Evolutionary conservation across 2,329 filamentous ascomycete genomes (phyloP), one percentile per base, ranked within the genome.

Genomic region (Scleromitrula shiraiana): DNA sequence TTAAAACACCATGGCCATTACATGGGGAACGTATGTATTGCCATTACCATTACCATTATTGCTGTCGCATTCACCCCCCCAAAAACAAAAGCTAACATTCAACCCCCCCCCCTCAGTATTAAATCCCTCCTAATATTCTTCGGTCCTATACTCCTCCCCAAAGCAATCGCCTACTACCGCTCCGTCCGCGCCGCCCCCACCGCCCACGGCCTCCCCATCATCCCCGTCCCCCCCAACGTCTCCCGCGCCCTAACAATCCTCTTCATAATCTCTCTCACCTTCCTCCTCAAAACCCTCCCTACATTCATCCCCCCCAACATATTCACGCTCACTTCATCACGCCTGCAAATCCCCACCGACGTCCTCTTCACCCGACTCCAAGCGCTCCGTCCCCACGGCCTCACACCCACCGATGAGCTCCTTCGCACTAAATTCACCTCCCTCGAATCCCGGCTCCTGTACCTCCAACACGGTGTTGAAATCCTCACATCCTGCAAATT

Each of bases 261-360:
- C 59, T 70, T 78, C 63, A 45, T 74, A 56, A 53, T 67, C 15
- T 57, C 68, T 4, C 58, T 78, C 56, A 62, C 80, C 50, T 75
- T 78, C 64, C 65, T 86, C 43, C 59, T 82, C 50, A 75, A 79
- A 50, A 82, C 84, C 14, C 68, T 91, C 0, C 82, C 88, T 0
- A 55, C 69, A 50, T 82, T 88, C 61, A 71, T 78, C 5, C 84
- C 86, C 4, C 81, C 88, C 63, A 96, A 96, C 68, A 71, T 97
- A 65, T 95, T 97, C 73, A 62, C 67, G 24, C 66, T 72, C 15
- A 96, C 91, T 1, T 74, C 81, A 49, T 93, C 88, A 42, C 86
- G 90, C 27, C 79, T 97, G 15, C 85, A 89, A 60, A 91, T 86
- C 35, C 82, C 88, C n/a, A 83, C 79, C 35, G 86, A 91, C 62